A percentile compares a stretch with the other conserved stretches of the same genome.
phyloP scores from a whole-genome alignment of 139 green algal species.

The Coelastrella sp. region DNA sequence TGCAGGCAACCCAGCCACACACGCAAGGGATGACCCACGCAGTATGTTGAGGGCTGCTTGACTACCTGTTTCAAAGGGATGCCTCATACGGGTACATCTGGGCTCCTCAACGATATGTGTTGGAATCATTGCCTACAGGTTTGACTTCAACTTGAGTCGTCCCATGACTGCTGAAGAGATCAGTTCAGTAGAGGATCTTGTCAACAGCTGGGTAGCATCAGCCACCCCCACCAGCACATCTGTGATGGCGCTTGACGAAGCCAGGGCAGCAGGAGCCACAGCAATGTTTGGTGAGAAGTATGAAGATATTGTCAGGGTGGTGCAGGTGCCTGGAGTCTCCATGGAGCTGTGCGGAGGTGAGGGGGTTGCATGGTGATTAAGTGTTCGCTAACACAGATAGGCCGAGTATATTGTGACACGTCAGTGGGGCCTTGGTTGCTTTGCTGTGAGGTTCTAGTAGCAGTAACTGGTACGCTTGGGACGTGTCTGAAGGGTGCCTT shows the following conservation, averaged over 20 bases:
- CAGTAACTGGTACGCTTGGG: no score
- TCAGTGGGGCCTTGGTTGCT: no score
- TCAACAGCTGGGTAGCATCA: constrained; percentile 86
- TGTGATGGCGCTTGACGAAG: constrained; percentile 84
- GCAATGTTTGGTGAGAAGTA: constrained; percentile 98
- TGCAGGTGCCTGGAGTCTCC: constrained; percentile 82
- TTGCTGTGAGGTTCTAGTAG: no score
- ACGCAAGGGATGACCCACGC: no score
- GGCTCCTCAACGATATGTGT: no score
- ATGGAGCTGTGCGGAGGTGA: constrained; percentile 92
- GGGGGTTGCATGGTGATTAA: neutral
- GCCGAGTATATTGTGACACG: no score
- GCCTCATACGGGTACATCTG: no score
- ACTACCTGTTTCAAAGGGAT: no score
- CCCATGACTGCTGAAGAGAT: constrained; percentile 73
- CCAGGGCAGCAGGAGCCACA: constrained; percentile 85
- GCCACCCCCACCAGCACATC: constrained; percentile 47
- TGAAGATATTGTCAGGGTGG: constrained; percentile 87
- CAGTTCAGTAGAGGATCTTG: constrained; percentile 74
- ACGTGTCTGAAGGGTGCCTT: no score
- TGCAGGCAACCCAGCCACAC: no score
- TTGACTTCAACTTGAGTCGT: constrained; percentile 83
- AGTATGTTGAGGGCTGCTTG: no score
- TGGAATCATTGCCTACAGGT: constrained; percentile 50
- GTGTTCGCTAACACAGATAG: no score